phyloP scores from a whole-genome alignment of 768 basidiomycete genomes.

The Amanita exitialis region DNA sequence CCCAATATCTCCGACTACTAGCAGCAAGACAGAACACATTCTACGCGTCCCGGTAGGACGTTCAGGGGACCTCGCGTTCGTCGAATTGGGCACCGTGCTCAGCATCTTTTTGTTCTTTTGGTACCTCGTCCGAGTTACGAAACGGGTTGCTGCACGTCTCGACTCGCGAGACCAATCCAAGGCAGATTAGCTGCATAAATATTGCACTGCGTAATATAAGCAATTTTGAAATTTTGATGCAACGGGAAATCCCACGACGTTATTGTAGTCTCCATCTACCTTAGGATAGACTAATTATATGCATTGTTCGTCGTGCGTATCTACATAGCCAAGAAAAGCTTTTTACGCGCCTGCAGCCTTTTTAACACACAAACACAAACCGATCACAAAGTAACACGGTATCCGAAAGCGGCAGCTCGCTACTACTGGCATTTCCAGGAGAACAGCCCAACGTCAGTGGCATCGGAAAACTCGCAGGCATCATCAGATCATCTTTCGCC shows the following conservation, averaged over 20 bases:
- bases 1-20: constrained; percentile 6
- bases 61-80: constrained; percentile 22
- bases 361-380: too few relatives aligned
- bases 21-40: constrained; percentile 8
- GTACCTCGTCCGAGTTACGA: constrained; percentile 22
- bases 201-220: too few relatives aligned
- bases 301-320: too few relatives aligned
- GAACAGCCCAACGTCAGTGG: neutral
- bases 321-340: too few relatives aligned
- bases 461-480: constrained; percentile 4
- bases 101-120: constrained; percentile 28
- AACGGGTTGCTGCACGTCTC: constrained; percentile 10
- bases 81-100: constrained; percentile 30
- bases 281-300: too few relatives aligned
- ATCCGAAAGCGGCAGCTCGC: too few relatives aligned
- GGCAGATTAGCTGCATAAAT: too few relatives aligned
- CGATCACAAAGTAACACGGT: too few relatives aligned
- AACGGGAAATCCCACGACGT: too few relatives aligned
- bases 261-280: too few relatives aligned
- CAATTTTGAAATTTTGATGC: too few relatives aligned
- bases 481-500: neutral
- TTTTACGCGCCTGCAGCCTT: too few relatives aligned
- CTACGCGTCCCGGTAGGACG: constrained; percentile 30
- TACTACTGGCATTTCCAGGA: neutral
- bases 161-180: neutral